Conservation (phyloP, 2,329 filamentous ascomycete genomes). For the Didymella segeticola region DNA sequence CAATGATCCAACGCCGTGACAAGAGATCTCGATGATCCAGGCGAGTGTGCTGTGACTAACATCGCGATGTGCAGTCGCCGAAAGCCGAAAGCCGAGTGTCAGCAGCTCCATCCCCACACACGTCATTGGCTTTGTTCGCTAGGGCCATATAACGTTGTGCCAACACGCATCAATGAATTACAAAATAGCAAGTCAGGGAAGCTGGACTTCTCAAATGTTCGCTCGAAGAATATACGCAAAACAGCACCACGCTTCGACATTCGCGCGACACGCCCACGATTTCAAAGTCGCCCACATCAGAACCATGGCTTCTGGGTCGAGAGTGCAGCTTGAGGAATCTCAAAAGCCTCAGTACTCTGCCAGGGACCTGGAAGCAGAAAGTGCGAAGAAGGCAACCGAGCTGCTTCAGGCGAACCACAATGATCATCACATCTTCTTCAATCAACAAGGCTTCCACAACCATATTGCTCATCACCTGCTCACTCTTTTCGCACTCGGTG, state of each 20-base stretch:
- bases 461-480: slow-evolving; percentile 83
- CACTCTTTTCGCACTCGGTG: slow-evolving; percentile 77
- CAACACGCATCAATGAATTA: neutral
- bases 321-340: slow-evolving; percentile 51
- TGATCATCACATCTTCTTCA: slow-evolving; percentile 83
- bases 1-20: no score
- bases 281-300: neutral
- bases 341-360: slow-evolving; percentile 57
- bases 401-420: slow-evolving; percentile 79
- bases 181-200: neutral
- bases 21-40: neutral
- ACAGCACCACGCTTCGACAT: neutral
- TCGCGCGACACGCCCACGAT: neutral
- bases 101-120: slow-evolving; percentile 9
- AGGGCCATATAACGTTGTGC: neutral
- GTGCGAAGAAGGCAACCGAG: slow-evolving; percentile 68
- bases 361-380: slow-evolving; percentile 59
- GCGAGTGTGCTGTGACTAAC: neutral
- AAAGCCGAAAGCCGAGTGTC: slow-evolving; percentile 6
- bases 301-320: slow-evolving; percentile 43
- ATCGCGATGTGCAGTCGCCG: slow-evolving; percentile 1
- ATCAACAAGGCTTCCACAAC: slow-evolving; percentile 75
- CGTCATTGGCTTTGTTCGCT: slow-evolving; percentile 5
- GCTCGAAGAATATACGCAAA: neutral
- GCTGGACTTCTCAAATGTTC: neutral